phyloP scores from a whole-genome alignment of 2,329 filamentous ascomycete species.

The Fusarium anguioides region DNA sequence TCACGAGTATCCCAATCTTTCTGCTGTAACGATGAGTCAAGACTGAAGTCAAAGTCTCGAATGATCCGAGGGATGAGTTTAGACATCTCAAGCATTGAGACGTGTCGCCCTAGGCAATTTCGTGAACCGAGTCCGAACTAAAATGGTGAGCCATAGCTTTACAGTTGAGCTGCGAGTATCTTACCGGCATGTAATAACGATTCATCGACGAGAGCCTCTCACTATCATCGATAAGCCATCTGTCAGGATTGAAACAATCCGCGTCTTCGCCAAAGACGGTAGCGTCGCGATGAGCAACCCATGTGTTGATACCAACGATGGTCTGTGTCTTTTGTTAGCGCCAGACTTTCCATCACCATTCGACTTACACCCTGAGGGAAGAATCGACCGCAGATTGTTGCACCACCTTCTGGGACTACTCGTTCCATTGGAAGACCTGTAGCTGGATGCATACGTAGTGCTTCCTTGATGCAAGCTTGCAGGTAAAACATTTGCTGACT shows the following conservation, averaged over 20 bases:
- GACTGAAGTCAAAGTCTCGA: constrained; percentile 37
- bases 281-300: constrained; percentile 38
- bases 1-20: constrained; percentile 20
- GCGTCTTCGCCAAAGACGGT: constrained; percentile 36
- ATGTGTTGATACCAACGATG: constrained; percentile 37
- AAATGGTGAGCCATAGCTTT: background rate
- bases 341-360: accelerated
- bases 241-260: constrained; percentile 23
- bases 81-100: constrained; percentile 43
- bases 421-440: constrained; percentile 34
- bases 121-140: constrained; percentile 42
- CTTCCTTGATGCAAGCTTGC: constrained; percentile 39
- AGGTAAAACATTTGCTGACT: constrained; percentile 36
- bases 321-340: constrained; percentile 6
- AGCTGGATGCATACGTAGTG: constrained; percentile 38
- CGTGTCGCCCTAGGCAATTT: constrained; percentile 38
- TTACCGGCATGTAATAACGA: constrained; percentile 38
- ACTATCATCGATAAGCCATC: constrained; percentile 25
- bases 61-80: constrained; percentile 38
- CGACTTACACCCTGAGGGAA: constrained; percentile 35
- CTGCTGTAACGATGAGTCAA: constrained; percentile 1
- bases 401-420: constrained; percentile 34
- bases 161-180: accelerated
- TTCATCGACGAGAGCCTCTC: constrained; percentile 32
- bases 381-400: constrained; percentile 24